Evolutionary conservation across 106 monocot species (phyloP), one percentile per base, ranked within the genome.

Genomic region (Dioscorea alata): DNA sequence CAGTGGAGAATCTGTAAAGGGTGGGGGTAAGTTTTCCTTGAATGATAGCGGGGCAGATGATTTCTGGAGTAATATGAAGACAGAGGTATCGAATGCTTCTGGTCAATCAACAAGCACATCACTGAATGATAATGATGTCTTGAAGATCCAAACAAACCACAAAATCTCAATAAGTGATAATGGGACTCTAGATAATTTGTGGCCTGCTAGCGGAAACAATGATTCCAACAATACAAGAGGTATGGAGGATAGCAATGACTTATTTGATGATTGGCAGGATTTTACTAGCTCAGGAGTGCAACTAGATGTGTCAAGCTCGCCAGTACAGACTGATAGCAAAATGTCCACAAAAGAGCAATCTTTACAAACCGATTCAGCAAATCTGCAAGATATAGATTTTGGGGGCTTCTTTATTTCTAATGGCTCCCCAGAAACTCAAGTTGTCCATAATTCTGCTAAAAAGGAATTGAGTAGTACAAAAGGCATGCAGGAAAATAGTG

Each of bases 241-340:
- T 20, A 53, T 66, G 42, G 54, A 65, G 61, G 63, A 49, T 19
- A 70, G 75, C 61, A 58, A 72, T 73, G 84, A 76, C 63, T 49
- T 63, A 49, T 87, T 76, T 80, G 78, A 87, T 63, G 73, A 57
- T 71, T 79, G 74, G 81, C 78, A 81, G 68, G 76, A 79, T 76
- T 74, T 85, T 73, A 71, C 68, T 20, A 61, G 64, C 64, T 74
- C 74, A 48, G 63, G 42, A 78, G 62, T 50, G 67, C 65, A 48
- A 9, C 50, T 54, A 49, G 50, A 33, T 65, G 35, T 31, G 49
- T 67, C 57, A 59, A 74, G 59, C 75, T 49, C 66, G 13, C 57
- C 48, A 35, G 14, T 57, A 73, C 63, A 72, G 68, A 59, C 48
- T 61, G 63, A 21, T 69, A 23, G 13, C 19, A 23, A 32, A 21